Conservation (phyloP, 805 yeast genomes). For the Starmerella sirachaensis region DNA sequence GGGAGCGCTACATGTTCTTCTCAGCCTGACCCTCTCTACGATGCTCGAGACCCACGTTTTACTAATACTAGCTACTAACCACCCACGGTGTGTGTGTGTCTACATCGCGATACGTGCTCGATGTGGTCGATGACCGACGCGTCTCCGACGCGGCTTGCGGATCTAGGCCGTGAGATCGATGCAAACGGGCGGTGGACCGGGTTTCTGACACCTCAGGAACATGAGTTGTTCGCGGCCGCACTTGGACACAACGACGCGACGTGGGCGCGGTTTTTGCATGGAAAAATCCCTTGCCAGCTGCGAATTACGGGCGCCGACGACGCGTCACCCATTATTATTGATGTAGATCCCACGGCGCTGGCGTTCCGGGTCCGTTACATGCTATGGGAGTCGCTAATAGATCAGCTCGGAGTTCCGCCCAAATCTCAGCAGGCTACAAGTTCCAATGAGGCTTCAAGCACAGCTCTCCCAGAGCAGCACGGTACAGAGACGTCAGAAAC, state of each 20-base stretch:
- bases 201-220: slow-evolving; percentile 30
- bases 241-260: slow-evolving; percentile 24
- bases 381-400: slow-evolving; percentile 28
- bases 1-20: too few species aligned
- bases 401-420: not conserved
- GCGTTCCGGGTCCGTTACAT: slow-evolving; percentile 33
- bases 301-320: slow-evolving; percentile 11
- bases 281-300: slow-evolving; percentile 24
- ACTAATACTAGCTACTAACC: too few species aligned
- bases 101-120: slow-evolving; percentile 1
- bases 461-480: not conserved
- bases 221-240: slow-evolving; percentile 28
- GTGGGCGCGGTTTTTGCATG: slow-evolving; percentile 29
- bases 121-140: slow-evolving; percentile 20
- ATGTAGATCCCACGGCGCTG: slow-evolving; percentile 27
- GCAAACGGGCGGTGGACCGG: slow-evolving; percentile 21
- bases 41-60: not conserved
- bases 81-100: not conserved
- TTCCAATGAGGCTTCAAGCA: not conserved
- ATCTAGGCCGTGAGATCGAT: slow-evolving; percentile 16
- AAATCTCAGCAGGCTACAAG: not conserved
- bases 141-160: slow-evolving; percentile 17
- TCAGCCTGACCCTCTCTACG: not conserved
- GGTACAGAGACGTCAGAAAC: slow-evolving; percentile 1
- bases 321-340: slow-evolving; percentile 5